Evolutionary conservation across 2,329 filamentous ascomycete species (phyloP).

Genomic region (Paraphoma sp.): DNA sequence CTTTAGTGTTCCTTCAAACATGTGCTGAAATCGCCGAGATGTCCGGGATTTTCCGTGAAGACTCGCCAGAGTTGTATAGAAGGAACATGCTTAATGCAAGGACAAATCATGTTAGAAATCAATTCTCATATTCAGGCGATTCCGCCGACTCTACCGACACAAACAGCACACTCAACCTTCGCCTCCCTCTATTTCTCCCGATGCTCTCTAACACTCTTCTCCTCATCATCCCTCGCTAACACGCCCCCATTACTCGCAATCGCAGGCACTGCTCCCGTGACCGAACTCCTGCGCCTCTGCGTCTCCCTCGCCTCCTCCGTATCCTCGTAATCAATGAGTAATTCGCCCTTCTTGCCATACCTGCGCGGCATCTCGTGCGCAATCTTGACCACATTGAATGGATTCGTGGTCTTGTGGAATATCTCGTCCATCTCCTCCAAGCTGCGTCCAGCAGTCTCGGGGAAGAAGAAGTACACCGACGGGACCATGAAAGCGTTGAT

Average conservation of each 20-base stretch:
- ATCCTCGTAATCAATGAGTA: conserved; percentile 60
- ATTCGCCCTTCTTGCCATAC: conserved; percentile 65
- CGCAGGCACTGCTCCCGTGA: conserved; percentile 20
- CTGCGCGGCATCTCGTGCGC: conserved; percentile 61
- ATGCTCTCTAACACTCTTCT: conserved; percentile 9
- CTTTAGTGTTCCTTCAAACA: too few species aligned
- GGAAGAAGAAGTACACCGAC: conserved; percentile 67
- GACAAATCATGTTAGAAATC: too few species aligned
- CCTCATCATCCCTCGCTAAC: background rate
- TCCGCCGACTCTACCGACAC: too few species aligned
- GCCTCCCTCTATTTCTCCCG: conserved; percentile 3
- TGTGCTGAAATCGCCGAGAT: too few species aligned
- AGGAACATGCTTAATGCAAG: too few species aligned
- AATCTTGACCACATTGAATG: conserved; percentile 58
- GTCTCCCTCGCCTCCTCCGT: conserved; percentile 42
- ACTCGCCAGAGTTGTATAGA: too few species aligned
- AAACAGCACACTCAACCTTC: too few species aligned
- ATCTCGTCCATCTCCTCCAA: conserved; percentile 62
- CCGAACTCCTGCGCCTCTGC: conserved; percentile 38
- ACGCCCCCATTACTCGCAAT: background rate
- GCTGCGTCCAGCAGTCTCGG: conserved; percentile 61
- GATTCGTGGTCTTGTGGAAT: conserved; percentile 62
- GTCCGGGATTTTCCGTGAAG: too few species aligned
- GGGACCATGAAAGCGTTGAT: conserved; percentile 64
- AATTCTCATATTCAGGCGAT: too few species aligned